Evolutionary conservation across 176 grass and related monocot species (phyloP).

Genomic region (Cenchrus americanus): DNA sequence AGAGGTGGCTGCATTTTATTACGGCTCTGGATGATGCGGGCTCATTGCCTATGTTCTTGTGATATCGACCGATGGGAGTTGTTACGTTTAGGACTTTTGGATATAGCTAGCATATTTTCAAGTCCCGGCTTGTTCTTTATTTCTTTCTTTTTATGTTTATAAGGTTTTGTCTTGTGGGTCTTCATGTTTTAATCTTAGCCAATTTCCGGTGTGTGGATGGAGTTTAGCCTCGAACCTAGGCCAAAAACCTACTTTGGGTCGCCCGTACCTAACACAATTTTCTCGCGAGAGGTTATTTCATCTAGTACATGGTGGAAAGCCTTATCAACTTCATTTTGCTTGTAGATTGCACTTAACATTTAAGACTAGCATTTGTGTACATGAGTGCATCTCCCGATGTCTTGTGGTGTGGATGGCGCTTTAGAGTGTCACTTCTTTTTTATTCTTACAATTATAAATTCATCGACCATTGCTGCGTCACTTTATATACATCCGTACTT

Average conservation of each 20-base stretch:
- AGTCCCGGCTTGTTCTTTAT: background rate
- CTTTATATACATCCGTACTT: slow-evolving; percentile 10
- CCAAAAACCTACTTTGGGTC: background rate
- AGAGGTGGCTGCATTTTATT: background rate
- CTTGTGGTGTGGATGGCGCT: background rate
- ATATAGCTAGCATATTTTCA: background rate
- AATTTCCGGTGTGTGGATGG: background rate
- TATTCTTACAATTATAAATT: background rate
- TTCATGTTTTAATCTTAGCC: background rate
- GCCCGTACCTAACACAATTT: background rate
- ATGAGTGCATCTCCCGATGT: background rate
- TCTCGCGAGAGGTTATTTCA: background rate
- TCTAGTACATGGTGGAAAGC: background rate
- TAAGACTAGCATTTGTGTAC: background rate
- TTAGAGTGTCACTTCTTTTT: background rate
- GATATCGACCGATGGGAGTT: background rate
- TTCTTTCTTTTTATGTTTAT: background rate
- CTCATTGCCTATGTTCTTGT: background rate
- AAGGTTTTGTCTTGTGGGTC: background rate
- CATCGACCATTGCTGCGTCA: background rate
- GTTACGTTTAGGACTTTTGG: background rate
- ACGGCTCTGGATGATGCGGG: background rate
- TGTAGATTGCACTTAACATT: background rate
- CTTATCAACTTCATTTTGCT: background rate
- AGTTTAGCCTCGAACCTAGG: background rate